Evolutionary conservation across 2,329 filamentous ascomycete species (phyloP).

Genomic region (Calycina herbarum): DNA sequence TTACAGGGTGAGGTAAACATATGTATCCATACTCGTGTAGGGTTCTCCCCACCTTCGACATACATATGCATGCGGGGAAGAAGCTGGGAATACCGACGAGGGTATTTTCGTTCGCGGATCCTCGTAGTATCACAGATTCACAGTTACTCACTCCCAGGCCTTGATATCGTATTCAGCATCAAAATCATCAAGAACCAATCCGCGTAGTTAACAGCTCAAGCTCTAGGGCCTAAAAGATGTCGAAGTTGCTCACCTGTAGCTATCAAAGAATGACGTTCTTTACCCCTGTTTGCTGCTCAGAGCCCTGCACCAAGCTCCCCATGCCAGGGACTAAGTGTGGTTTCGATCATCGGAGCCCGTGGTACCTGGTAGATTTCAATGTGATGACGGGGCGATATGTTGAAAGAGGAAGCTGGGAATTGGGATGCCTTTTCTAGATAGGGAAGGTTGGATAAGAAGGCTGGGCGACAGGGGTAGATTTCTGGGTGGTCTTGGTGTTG

Average conservation of each 20-base stretch:
- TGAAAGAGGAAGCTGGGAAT: not conserved
- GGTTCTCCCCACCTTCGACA: not conserved
- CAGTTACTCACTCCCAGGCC: not conserved
- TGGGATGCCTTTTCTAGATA: not conserved
- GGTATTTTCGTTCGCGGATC: not conserved
- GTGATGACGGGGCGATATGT: not conserved
- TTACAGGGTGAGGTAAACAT: not conserved
- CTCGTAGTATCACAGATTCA: not conserved
- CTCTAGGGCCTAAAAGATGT: not conserved
- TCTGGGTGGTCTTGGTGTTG: not conserved
- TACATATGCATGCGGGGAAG: not conserved
- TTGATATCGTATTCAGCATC: not conserved
- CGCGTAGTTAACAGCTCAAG: not conserved
- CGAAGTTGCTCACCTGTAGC: no score
- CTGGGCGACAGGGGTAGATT: not conserved
- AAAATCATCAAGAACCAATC: not conserved
- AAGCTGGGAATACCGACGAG: not conserved
- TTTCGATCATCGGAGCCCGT: not conserved
- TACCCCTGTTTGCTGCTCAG: not conserved
- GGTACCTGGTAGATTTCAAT: not conserved
- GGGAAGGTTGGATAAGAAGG: not conserved
- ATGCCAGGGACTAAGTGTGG: not conserved
- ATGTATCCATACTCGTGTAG: not conserved
- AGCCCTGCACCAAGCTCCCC: not conserved
- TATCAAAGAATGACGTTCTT: not conserved